phyloP scores from a whole-genome alignment of 805 yeast species.

The Pichia californica region DNA sequence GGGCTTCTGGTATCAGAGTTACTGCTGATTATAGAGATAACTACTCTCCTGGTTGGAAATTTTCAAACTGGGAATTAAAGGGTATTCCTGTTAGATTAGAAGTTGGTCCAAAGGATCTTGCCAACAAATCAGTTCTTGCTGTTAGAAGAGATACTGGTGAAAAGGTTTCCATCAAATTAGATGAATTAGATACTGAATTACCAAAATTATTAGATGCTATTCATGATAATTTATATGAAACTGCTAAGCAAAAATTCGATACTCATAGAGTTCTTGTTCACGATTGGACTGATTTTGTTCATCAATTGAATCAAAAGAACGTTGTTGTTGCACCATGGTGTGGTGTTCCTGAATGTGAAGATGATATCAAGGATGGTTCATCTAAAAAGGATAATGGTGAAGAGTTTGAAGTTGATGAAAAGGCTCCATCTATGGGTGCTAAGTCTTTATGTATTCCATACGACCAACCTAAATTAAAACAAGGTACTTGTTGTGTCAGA shows the following conservation, averaged over 20 bases:
- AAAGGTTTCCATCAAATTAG: slow-evolving; percentile 62
- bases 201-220: slow-evolving; percentile 76
- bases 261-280: slow-evolving; percentile 74
- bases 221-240: slow-evolving; percentile 65
- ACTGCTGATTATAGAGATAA: slow-evolving; percentile 85
- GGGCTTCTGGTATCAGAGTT: slow-evolving; percentile 61
- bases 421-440: slow-evolving; percentile 99
- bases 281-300: slow-evolving; percentile 89
- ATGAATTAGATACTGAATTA: slow-evolving; percentile 55
- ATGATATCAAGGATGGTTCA: slow-evolving; percentile 85
- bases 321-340: slow-evolving; percentile 96
- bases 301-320: slow-evolving; percentile 84
- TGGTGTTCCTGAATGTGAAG: slow-evolving; percentile 92
- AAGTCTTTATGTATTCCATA: slow-evolving; percentile 95
- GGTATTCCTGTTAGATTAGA: slow-evolving; percentile 94
- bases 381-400: slow-evolving; percentile 77
- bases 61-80: slow-evolving; percentile 93
- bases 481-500: slow-evolving; percentile 78
- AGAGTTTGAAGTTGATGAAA: slow-evolving; percentile 86
- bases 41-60: slow-evolving; percentile 98
- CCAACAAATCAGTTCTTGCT: slow-evolving; percentile 70
- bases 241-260: slow-evolving; percentile 80
- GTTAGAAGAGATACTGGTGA: slow-evolving; percentile 90
- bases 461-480: slow-evolving; percentile 77
- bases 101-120: slow-evolving; percentile 93